Base-by-base conservation (phyloP, 2,329 filamentous ascomycete species). In the Dothideomycetes sp. region DNA sequence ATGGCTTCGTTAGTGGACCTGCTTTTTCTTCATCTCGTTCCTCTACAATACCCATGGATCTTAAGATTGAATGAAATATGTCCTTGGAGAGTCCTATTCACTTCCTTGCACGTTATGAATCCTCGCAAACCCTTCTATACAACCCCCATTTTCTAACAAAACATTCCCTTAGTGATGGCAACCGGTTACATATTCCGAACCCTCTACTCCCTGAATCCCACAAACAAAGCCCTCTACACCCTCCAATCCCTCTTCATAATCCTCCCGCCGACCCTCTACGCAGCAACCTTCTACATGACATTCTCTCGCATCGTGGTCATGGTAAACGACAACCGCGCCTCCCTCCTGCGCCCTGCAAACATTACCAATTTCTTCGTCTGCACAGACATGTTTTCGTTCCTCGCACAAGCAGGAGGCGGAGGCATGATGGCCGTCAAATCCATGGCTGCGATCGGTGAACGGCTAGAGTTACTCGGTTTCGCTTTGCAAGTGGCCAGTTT, bases 171-270 rank as follows among this genome's bases (percentile, higher is more conserved):
- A 33, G 30, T 22, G 18, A 33, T 33, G 30, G 22, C 30, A 11
- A 5, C 15, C 4, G 30, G 30, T 22, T 33, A 33, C 17, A n/a
- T 22, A 12, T 20, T 33, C 17, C 30, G 30, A 10, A 20, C 17
- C 7, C 18, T 33, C 4, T 33, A 17, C 8, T 9, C 22, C 17
- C 5, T 20, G 10, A 9, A 33, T 6, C 30, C 30, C 3, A 19
- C 11, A 17, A 33, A n/a, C 30, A 33, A 20, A 8, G 8, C 30
- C 7, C 30, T 33, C 16, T 33, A 33, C 18, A 18, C 17, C 7
- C 30, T 33, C 30, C 30, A 33, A 13, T 20, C 19, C 30, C 19
- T 33, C 17, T 33, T 33, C 30, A 33, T 33, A n/a, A 17, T 33
- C 4, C 17, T 33, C 5, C 30, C 30, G 6, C 30, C 30, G n/a